Evolutionary conservation across 768 basidiomycete genomes (phyloP), one percentile per base, ranked within the genome.

Genomic region (Amanita pseudoporphyria): DNA sequence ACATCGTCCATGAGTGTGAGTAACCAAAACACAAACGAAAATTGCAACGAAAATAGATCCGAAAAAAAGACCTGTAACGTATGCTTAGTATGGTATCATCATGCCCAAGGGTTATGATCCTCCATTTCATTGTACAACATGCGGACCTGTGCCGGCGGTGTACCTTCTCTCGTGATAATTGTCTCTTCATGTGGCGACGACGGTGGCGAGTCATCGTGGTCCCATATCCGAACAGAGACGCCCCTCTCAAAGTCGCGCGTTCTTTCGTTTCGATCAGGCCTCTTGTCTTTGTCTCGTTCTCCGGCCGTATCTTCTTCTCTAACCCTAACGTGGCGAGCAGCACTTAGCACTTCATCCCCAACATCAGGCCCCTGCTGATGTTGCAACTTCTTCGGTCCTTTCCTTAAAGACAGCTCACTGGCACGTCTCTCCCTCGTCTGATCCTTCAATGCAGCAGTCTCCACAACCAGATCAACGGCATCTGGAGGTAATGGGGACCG

Each of bases 401-500:
- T 63, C 26, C 57, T 64, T 28, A 65, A 65, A 6, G 63, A 57
- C 19, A 83, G 81, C 54, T 84, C 82, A 19, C 82, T 84, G 51
- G 76, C 78, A 47, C 76, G 63, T 33, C 82, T 67, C 54, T 83
- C 81, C 38, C 72, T 68, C 22, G 66, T 63, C 56, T 71, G 67
- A 24, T 76, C 77, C 49, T 74, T 71, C 53, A 78, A 71, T 26
- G 69, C 60, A 6, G 61, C 53, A 58, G 84, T 85, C 58, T 87
- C 86, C 0, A 94, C 80, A 4, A 97, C 76, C 14, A 99, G 71
- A 59, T 99, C 95, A 1, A 97, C 83, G 1, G 94, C 93, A 54
- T 97, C 87, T 2, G 30, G 31, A 24, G 49, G 40, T 9, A 50
- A 16, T 16, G 47, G 36, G 9, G 47, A 22, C 7, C 47, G 47